These are phyloP conservation scores for Chernovozyma aurita DNA, from an alignment of 1,139 yeast genomes.

Conservation along the genomic window DNA sequence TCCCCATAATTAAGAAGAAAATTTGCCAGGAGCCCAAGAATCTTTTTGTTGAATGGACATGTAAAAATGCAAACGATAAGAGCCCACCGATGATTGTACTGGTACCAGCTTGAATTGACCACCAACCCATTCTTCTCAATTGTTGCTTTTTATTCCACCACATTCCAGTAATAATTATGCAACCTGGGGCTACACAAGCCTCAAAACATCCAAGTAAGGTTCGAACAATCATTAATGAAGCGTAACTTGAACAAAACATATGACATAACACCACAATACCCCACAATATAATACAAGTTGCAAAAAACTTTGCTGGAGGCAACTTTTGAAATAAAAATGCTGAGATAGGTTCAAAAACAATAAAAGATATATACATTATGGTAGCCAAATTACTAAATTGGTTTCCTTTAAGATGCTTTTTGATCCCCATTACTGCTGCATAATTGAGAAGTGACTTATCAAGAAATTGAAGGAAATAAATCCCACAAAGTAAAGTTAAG, in stretches of 20 bases:
- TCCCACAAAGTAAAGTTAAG: constrained; percentile 31
- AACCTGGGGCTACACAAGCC: constrained; percentile 42
- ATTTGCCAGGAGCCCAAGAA: constrained; percentile 35
- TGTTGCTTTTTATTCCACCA: constrained; percentile 39
- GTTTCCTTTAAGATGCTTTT: constrained; percentile 28
- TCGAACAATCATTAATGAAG: constrained; percentile 38
- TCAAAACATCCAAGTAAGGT: constrained; percentile 39
- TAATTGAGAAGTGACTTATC: constrained; percentile 43
- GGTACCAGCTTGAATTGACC: constrained; percentile 37
- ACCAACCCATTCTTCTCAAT: constrained; percentile 30
- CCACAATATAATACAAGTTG: constrained; percentile 35
- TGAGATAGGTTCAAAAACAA: constrained; percentile 43
- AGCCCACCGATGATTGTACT: constrained; percentile 40
- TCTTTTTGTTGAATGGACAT: constrained; percentile 19
- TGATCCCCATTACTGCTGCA: constrained; percentile 51
- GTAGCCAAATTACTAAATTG: constrained; percentile 42
- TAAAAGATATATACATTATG: constrained; percentile 41
- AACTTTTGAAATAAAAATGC: constrained; percentile 33
- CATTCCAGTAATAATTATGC: constrained; percentile 38
- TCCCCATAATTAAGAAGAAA: constrained; percentile 34
- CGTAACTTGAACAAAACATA: constrained; percentile 32
- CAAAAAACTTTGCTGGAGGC: constrained; percentile 37
- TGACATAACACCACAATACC: constrained; percentile 36
- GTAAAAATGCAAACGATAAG: constrained; percentile 39
- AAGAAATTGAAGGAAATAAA: constrained; percentile 41